Conservation (phyloP, 1,139 yeast species). For the Debaryomycetaceae sp. region DNA sequence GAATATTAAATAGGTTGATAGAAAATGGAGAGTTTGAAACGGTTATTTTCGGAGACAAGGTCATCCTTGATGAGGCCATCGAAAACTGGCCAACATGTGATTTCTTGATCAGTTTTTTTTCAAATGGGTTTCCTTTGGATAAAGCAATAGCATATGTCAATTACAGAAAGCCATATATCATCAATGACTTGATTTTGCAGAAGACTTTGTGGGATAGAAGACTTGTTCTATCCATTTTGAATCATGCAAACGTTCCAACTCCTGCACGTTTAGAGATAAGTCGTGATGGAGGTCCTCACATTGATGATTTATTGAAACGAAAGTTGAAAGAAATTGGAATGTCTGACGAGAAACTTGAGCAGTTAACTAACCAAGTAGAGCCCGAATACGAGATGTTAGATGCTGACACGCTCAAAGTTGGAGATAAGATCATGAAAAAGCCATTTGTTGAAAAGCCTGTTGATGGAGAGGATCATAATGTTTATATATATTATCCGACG, state of each 20-base stretch:
- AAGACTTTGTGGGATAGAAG: conserved; percentile 96
- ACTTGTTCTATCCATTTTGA: conserved; percentile 75
- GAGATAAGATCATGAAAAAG: conserved; percentile 68
- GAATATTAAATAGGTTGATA: conserved; percentile 80
- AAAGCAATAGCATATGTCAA: conserved; percentile 91
- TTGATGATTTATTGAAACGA: conserved; percentile 58
- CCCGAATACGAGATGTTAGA: conserved; percentile 89
- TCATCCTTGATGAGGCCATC: conserved; percentile 84
- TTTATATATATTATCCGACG: conserved; percentile 84
- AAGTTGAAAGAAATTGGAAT: conserved; percentile 37
- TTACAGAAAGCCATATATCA: conserved; percentile 82
- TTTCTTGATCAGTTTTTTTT: conserved; percentile 85
- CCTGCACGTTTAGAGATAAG: conserved; percentile 86
- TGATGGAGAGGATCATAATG: conserved; percentile 98
- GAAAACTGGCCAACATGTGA: conserved; percentile 99
- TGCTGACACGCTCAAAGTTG: conserved; percentile 77
- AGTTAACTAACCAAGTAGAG: conserved; percentile 64
- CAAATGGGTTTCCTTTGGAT: conserved; percentile 94
- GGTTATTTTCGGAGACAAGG: conserved; percentile 95
- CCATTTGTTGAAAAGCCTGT: conserved; percentile 99
- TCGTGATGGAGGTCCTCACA: conserved; percentile 94
- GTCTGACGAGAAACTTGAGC: conserved; percentile 44
- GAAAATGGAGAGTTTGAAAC: conserved; percentile 97
- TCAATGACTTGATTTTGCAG: conserved; percentile 88
- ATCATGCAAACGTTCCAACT: conserved; percentile 81